Conservation (phyloP, 2,329 filamentous ascomycete genomes). For the Coleophoma cylindrospora region DNA sequence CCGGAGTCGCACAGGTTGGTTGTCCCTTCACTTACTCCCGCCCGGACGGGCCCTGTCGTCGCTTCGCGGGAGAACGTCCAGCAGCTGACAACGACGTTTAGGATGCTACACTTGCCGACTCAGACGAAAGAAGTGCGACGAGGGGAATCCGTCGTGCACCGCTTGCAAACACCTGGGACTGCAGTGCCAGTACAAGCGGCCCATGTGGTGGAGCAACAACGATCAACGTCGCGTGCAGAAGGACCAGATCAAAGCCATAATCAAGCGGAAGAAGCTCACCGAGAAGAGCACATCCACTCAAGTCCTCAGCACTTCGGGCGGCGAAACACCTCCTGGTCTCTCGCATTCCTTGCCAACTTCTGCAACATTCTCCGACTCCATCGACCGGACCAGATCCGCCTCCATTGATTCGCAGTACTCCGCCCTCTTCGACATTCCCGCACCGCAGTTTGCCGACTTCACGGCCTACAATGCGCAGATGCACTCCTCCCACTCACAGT, state of each 20-base stretch:
- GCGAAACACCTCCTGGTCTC: constrained; percentile 68
- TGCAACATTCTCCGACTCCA: constrained; percentile 71
- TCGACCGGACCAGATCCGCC: constrained; percentile 67
- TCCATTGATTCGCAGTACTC: constrained; percentile 79
- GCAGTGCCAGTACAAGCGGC: constrained; percentile 91
- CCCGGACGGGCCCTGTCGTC: constrained; percentile 13
- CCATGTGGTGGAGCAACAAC: constrained; percentile 95
- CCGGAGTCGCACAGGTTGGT: constrained; percentile 88
- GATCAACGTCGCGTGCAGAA: constrained; percentile 83
- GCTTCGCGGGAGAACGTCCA: constrained; percentile 51
- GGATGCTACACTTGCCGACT: constrained; percentile 67
- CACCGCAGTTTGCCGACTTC: constrained; percentile 47
- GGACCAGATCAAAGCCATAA: constrained; percentile 93
- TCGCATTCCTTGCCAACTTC: constrained; percentile 79
- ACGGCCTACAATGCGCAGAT: constrained; percentile 59
- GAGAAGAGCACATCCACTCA: constrained; percentile 68
- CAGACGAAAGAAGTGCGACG: constrained; percentile 65
- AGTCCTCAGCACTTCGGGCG: constrained; percentile 36
- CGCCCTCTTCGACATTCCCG: constrained; percentile 69
- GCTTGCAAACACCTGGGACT: constrained; percentile 70
- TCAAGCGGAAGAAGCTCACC: constrained; percentile 91
- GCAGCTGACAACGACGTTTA: constrained; percentile 41
- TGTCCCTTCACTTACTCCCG: constrained; percentile 10
- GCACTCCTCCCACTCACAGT: constrained; percentile 44
- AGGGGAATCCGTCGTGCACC: constrained; percentile 56